Evolutionary conservation across 768 basidiomycete species (phyloP).

Genomic region (Trametes punicea): DNA sequence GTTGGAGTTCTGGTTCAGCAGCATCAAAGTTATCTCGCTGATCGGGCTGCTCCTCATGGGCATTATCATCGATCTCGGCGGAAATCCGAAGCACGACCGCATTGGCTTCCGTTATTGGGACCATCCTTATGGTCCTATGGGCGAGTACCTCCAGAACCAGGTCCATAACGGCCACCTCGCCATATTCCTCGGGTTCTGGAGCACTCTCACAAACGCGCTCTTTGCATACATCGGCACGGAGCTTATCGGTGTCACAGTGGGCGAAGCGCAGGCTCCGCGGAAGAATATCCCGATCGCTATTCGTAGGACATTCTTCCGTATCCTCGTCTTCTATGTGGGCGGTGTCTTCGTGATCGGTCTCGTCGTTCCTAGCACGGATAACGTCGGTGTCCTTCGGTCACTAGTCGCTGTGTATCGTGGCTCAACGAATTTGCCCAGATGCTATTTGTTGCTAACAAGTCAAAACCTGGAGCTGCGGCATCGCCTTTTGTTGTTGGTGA

Average conservation of each 20-base stretch:
- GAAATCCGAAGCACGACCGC: conserved; percentile 35
- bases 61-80: conserved; percentile 64
- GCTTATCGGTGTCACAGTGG: conserved; percentile 63
- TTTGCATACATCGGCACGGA: conserved; percentile 79
- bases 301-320: conserved; percentile 58
- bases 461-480: conserved; percentile 48
- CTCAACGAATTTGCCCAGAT: conserved; percentile 13
- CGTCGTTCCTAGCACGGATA: conserved; percentile 59
- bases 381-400: conserved; percentile 28
- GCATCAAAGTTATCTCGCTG: conserved; percentile 56
- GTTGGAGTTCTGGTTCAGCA: conserved; percentile 71
- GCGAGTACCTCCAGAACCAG: conserved; percentile 44
- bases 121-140: conserved; percentile 56
- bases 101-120: conserved; percentile 40
- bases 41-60: conserved; percentile 50
- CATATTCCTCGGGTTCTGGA: conserved; percentile 70
- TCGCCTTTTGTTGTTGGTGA: conserved; percentile 61
- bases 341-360: conserved; percentile 72
- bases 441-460: conserved; percentile 39
- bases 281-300: conserved; percentile 74
- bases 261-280: conserved; percentile 65
- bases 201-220: conserved; percentile 64
- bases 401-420: neutral
- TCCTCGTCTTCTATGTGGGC: conserved; percentile 62
- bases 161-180: conserved; percentile 48